These are phyloP conservation scores for Prosopis cineraria DNA, from an alignment of 306 rosid species.

Conservation along the genomic window DNA sequence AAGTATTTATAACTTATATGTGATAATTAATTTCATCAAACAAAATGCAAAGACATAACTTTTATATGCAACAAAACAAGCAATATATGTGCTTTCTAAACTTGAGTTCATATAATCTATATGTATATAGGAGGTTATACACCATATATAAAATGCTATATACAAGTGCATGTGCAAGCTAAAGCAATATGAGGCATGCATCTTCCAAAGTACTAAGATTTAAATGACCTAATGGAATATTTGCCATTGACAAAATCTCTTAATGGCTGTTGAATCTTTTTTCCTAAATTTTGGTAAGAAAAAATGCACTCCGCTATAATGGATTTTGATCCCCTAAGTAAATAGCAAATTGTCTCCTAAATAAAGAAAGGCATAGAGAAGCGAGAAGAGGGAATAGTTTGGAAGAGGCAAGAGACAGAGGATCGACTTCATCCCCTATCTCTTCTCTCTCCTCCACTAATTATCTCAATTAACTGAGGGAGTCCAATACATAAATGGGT, in stretches of 20 bases:
- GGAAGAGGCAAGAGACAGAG: too few relatives aligned
- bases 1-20: background rate
- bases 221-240: too few relatives aligned
- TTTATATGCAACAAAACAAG: background rate
- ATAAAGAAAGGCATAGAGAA: background rate
- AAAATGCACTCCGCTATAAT: too few relatives aligned
- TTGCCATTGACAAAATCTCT: background rate
- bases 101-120: background rate
- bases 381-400: background rate
- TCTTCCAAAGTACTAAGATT: background rate
- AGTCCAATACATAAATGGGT: too few relatives aligned
- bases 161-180: background rate
- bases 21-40: background rate
- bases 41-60: background rate
- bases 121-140: background rate
- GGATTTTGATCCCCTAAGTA: background rate
- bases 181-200: background rate
- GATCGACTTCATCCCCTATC: too few relatives aligned
- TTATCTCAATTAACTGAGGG: too few relatives aligned
- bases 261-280: too few relatives aligned
- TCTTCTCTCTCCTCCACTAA: too few relatives aligned
- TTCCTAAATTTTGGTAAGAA: too few relatives aligned
- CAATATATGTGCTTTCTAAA: background rate
- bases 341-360: too few relatives aligned
- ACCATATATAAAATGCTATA: background rate